These are phyloP conservation scores for Acacia acuminata DNA, from an alignment of 306 rosid species.

Conservation along the genomic window DNA sequence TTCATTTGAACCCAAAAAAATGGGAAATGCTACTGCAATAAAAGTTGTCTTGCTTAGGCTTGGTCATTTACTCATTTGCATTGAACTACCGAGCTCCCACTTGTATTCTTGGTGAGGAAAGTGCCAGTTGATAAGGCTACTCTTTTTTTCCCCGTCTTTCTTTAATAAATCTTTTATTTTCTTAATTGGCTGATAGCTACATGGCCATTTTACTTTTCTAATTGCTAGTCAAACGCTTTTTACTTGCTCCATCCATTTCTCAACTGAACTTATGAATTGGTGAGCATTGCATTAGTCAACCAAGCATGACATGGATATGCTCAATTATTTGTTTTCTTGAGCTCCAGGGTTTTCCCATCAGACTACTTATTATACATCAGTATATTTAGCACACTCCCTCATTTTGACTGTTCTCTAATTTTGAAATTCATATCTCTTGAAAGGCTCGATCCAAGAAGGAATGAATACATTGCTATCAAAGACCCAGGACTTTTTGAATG, in stretches of 20 bases:
- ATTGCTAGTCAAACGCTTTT: background rate
- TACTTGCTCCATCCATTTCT: background rate
- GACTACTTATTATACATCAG: background rate
- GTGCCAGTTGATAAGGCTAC: background rate
- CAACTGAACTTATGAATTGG: background rate
- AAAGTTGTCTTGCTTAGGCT: background rate
- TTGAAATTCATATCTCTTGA: background rate
- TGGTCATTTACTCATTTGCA: background rate
- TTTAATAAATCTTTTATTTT: no score
- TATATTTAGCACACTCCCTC: background rate
- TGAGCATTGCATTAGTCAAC: constrained; percentile 1
- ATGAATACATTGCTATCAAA: constrained; percentile 59
- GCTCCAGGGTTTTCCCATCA: background rate
- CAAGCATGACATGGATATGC: background rate
- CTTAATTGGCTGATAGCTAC: background rate
- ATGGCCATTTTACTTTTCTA: background rate
- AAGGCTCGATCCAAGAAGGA: constrained; percentile 76
- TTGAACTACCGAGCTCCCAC: background rate
- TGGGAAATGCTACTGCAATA: background rate
- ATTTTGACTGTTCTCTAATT: constrained; percentile 13
- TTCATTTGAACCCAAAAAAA: background rate
- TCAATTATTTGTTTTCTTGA: background rate
- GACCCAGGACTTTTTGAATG: constrained; percentile 80
- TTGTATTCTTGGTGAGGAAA: background rate
- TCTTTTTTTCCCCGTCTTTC: no score